These are phyloP conservation scores for Rhodomyrtus tomentosa DNA, from an alignment of 345 rosid genomes.

Conservation along the genomic window DNA sequence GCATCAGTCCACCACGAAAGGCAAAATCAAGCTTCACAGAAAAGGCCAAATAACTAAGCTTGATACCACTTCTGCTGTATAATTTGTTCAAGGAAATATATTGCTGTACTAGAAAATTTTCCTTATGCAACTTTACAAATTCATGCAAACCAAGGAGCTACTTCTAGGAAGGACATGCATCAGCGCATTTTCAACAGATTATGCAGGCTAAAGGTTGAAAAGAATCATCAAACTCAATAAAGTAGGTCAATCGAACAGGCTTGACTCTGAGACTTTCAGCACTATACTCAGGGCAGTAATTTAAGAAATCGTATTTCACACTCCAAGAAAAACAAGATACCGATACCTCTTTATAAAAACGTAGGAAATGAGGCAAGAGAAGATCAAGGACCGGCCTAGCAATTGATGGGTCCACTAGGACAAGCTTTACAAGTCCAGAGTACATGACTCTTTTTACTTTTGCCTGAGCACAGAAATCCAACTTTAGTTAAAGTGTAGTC, in stretches of 20 bases:
- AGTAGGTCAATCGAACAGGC: neutral
- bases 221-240: neutral
- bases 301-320: neutral
- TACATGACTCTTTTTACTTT: constrained; percentile 51
- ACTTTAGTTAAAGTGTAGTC: constrained; percentile 3
- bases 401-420: constrained; percentile 50
- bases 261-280: neutral
- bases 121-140: neutral
- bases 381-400: constrained; percentile 53
- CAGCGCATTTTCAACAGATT: neutral
- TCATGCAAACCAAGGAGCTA: neutral
- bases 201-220: neutral
- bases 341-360: constrained; percentile 57
- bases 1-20: neutral
- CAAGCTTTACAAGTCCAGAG: constrained; percentile 66
- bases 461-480: constrained; percentile 33
- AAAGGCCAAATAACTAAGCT: neutral
- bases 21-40: neutral
- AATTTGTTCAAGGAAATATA: neutral
- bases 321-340: neutral
- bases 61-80: neutral
- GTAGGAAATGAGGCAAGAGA: constrained; percentile 72
- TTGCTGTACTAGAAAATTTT: neutral
- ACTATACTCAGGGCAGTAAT: neutral
- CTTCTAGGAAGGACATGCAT: neutral